Conservation (phyloP, 2,329 filamentous ascomycete genomes). For the Botrytis sinoallii region DNA sequence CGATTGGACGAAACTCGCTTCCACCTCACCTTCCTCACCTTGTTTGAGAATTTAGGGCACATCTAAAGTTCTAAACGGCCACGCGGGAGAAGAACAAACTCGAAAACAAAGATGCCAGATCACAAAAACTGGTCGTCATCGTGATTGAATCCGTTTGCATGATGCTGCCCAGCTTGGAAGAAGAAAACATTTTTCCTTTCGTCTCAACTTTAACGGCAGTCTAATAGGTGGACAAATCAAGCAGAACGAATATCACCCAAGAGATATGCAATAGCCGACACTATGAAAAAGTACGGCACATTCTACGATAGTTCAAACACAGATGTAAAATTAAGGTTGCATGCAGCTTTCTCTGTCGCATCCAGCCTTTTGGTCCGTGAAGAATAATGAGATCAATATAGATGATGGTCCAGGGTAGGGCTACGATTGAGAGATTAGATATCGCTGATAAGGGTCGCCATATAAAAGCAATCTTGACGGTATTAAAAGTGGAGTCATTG, state of each 20-base stretch:
- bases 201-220: not conserved
- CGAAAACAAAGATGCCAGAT: not conserved
- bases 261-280: not conserved
- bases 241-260: not conserved
- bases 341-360: not conserved
- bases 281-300: not conserved
- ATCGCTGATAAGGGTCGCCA: not conserved
- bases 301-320: not conserved
- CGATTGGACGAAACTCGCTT: conserved; percentile 42
- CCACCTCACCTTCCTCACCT: conserved; percentile 39
- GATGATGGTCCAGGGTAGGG: not conserved
- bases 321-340: not conserved
- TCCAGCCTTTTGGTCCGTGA: not conserved
- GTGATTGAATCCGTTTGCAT: not conserved
- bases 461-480: not conserved
- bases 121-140: not conserved
- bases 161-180: not conserved
- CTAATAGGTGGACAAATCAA: not conserved
- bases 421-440: not conserved
- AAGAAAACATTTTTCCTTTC: not conserved
- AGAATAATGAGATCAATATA: conserved; percentile 10
- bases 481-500: not conserved
- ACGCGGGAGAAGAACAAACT: not conserved
- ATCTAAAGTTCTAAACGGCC: not conserved
- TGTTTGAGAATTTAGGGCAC: conserved; percentile 24